phyloP scores from a whole-genome alignment of 1,284 basidiomycete genomes.

The Pseudozyma flocculosa region DNA sequence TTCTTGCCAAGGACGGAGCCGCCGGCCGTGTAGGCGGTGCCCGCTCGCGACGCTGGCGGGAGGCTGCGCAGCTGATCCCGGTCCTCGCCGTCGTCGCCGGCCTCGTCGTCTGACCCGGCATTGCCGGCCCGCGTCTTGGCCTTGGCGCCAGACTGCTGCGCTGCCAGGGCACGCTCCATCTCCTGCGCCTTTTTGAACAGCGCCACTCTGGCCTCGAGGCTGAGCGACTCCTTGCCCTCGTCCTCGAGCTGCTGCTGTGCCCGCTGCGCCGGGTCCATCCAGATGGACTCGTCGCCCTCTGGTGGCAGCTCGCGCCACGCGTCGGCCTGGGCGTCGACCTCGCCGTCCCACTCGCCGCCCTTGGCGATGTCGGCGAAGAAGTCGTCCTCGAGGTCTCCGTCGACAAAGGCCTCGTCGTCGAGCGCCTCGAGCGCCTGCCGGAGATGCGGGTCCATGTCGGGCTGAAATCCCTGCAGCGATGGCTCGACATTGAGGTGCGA shows the following conservation, averaged over 20 bases:
- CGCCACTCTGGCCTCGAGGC: slow-evolving; percentile 49
- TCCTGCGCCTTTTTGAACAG: slow-evolving; percentile 51
- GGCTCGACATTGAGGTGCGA: slow-evolving; percentile 35
- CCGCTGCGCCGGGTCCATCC: slow-evolving; percentile 34
- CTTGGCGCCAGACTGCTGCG: neutral
- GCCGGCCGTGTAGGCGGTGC: slow-evolving; percentile 24
- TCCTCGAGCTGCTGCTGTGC: slow-evolving; percentile 33
- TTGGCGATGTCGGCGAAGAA: slow-evolving; percentile 66
- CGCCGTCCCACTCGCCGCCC: slow-evolving; percentile 59
- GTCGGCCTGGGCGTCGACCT: slow-evolving; percentile 25
- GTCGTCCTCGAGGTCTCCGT: slow-evolving; percentile 66
- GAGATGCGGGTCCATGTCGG: slow-evolving; percentile 94
- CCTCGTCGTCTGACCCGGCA: neutral
- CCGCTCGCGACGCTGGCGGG: slow-evolving; percentile 16
- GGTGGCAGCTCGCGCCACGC: slow-evolving; percentile 50
- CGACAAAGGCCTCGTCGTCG: slow-evolving; percentile 77
- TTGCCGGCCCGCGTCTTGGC: slow-evolving; percentile 1
- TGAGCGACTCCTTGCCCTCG: slow-evolving; percentile 33
- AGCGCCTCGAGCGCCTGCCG: slow-evolving; percentile 90
- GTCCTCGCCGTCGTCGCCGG: slow-evolving; percentile 32
- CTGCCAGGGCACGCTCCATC: slow-evolving; percentile 11
- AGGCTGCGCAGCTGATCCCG: slow-evolving; percentile 38
- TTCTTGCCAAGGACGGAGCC: slow-evolving; percentile 44
- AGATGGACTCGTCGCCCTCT: slow-evolving; percentile 52
- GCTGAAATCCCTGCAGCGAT: slow-evolving; percentile 73